Base-by-base conservation (phyloP, 1,284 basidiomycete genomes). In the Entoloma clypeatum region DNA sequence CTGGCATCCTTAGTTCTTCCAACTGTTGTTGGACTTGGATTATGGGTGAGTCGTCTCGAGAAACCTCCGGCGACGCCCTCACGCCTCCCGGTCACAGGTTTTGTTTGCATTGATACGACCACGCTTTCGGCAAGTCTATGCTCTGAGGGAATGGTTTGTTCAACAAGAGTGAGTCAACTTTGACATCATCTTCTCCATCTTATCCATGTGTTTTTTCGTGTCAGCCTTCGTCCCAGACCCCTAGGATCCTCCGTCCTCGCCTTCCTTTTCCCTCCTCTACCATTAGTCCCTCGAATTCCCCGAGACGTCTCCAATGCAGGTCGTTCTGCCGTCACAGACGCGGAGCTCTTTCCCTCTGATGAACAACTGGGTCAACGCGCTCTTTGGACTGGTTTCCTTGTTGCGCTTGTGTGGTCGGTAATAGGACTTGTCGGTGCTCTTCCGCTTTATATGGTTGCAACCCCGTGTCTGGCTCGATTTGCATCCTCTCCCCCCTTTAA, bases 101-200 rank as follows among this genome's bases (percentile, higher is more conserved):
- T 48, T 78, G 32, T 86, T 86, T 59, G 83, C 80, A 22, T 61
- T 80, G 41, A 48, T 85, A 14, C 71, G 84, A 33, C 82, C 83
- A 9, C 75, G 71, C 41, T 81, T 77, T 55, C 74, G 82, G 42
- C 80, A 86, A 62, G 57, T 87, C 13, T 87, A 86, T 52, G 79
- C 65, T 17, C 59, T 81, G 36, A 66, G 84, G 52, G 82, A 86
- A 55, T 87, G 84, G 84, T 87, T 86, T 57, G 71, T 81, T 11
- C 75, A 73, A 33, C 75, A 70, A 61, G 74, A 77, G 83, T 86
- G 55, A 64, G 81, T 74, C 7, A 28, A 16, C 7, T 13, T 36
- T 10, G 14, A 24, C 25, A 22, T 17, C 26, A n/a, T 41, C 27
- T 31, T 19, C 31, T 35, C 30, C n/a, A n/a, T 44, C 52, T 18